These are phyloP conservation scores for Chernovozyma aurita DNA, from an alignment of 1,139 yeast genomes.

Conservation along the genomic window DNA sequence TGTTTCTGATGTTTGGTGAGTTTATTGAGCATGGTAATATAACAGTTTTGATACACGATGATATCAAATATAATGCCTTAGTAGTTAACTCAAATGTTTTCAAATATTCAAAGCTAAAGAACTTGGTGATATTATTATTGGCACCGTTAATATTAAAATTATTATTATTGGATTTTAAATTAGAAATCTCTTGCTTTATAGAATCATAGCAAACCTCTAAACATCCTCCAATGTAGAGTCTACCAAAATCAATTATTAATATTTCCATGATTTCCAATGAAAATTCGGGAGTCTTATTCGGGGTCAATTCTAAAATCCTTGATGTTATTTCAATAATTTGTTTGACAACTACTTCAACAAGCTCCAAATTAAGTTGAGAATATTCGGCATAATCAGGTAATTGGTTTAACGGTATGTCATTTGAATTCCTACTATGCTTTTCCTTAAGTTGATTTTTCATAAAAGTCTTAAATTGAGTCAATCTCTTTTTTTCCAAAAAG, in stretches of 20 bases:
- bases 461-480: conserved; percentile 37
- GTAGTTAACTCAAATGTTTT: conserved; percentile 50
- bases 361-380: conserved; percentile 34
- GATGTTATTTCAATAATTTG: conserved; percentile 78
- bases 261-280: conserved; percentile 66
- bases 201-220: conserved; percentile 62
- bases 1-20: conserved; percentile 55
- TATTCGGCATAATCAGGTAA: conserved; percentile 24
- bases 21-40: conserved; percentile 69
- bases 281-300: conserved; percentile 58
- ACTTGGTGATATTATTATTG: background rate
- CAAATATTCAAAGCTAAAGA: background rate
- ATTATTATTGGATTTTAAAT: conserved; percentile 11
- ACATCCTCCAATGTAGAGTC: conserved; percentile 68
- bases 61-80: conserved; percentile 60
- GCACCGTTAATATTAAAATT: conserved; percentile 4
- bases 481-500: conserved; percentile 37
- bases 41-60: conserved; percentile 68
- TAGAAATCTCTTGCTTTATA: conserved; percentile 28
- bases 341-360: conserved; percentile 62
- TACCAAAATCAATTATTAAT: conserved; percentile 66
- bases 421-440: conserved; percentile 16
- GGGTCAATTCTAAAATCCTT: conserved; percentile 70
- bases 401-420: conserved; percentile 15
- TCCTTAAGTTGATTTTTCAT: conserved; percentile 35